Evolutionary conservation across 169 alveolate species (phyloP).

Genomic region (Cryptosporidium ubiquitum): DNA sequence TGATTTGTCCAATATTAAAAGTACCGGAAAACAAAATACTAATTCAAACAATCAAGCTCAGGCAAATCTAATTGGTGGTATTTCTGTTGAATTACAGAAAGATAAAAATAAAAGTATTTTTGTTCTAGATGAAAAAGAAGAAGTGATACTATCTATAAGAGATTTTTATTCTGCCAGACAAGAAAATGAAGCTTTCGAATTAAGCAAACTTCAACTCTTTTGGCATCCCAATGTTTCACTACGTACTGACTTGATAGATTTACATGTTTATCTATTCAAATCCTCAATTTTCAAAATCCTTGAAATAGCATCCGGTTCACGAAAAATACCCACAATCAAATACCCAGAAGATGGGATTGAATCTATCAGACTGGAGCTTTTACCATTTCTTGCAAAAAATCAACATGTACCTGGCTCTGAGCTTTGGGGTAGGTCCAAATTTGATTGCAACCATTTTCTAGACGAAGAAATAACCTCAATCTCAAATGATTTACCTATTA

Average conservation of each 20-base stretch:
- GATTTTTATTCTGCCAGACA: constrained; percentile 60
- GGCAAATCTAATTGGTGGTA: constrained; percentile 23
- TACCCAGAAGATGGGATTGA: constrained; percentile 71
- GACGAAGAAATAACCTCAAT: constrained; percentile 18
- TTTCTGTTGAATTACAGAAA: constrained; percentile 50
- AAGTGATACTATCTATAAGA: constrained; percentile 9
- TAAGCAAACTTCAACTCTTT: constrained; percentile 48
- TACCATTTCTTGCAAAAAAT: constrained; percentile 56
- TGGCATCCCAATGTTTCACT: constrained; percentile 61
- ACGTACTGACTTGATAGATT: constrained; percentile 24
- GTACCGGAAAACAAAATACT: neutral
- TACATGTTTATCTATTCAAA: constrained; percentile 63
- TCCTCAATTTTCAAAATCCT: constrained; percentile 42
- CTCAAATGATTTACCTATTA: neutral
- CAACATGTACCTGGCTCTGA: constrained; percentile 72
- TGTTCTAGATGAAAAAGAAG: constrained; percentile 52
- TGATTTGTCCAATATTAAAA: neutral
- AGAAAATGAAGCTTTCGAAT: constrained; percentile 29
- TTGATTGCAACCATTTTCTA: constrained; percentile 44
- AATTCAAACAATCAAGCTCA: constrained; percentile 8
- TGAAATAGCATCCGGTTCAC: neutral
- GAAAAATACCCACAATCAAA: constrained; percentile 9
- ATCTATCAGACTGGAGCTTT: constrained; percentile 41
- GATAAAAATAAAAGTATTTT: constrained; percentile 36
- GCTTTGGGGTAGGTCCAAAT: constrained; percentile 66